Evolutionary conservation across 257 asterid genomes (phyloP), one percentile per base, ranked within the genome.

Genomic region (Vinca minor): DNA sequence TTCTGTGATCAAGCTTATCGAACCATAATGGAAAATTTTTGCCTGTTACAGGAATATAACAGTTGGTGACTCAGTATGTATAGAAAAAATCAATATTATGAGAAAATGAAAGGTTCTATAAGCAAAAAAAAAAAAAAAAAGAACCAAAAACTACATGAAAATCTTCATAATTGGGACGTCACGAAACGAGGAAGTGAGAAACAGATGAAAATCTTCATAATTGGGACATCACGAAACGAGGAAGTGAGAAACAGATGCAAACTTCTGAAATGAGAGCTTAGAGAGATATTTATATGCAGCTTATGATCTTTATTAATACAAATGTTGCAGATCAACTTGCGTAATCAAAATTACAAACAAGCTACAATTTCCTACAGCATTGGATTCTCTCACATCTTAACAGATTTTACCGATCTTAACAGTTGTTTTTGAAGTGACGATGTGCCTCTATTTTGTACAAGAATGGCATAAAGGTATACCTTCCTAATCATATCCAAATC

Each of bases 1-100:
- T 60, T 93, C 99, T 4, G 97, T 87, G 60, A 93, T 93, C 78
- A 89, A 80, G 82, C 99, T 93, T 80, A 93, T 89, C 0, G 99
- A 93, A 64, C 98, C 98, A 39, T 87, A 92, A 73, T 93, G 99
- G 79, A 93, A 87, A 44, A 89, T 83, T 70, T 85, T 93, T 77
- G 99, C 96, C 98, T 89, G 85, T 53, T 47, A 61, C 29, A 66
- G 49, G 36, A 48, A 62, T 62, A 63, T 66, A 41, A 50, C 8
- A 59, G 66, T 35, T 39, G 49, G 29, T 44, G 23, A 15, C 5
- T 1, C 2, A 20, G 9, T 36, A 11, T 44, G 38, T 39, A 23
- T 0, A 29, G 60, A n/a, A 39, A 55, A 38, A 41, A 31, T 42
- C 9, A n/a, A n/a, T n/a, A n/a, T n/a, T n/a, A n/a, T n/a, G n/a